phyloP scores from a whole-genome alignment of 345 rosid genomes.

The Linum tenue region DNA sequence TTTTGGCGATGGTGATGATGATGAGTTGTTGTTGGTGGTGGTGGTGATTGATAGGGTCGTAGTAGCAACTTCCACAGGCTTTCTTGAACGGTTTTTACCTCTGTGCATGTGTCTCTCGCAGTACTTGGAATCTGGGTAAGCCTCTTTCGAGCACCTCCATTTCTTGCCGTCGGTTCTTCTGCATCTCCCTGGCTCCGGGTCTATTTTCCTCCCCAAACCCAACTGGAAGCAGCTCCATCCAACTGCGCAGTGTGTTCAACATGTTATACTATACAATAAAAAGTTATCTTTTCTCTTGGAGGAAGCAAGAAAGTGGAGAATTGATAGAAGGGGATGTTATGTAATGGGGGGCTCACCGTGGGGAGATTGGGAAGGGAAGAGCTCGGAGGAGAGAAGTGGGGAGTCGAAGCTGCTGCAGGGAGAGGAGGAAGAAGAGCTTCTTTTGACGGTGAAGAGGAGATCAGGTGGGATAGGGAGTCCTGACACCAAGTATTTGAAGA shows the following conservation, averaged over 20 bases:
- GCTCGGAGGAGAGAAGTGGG: conserved; percentile 28
- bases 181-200: conserved; percentile 70
- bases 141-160: conserved; percentile 75
- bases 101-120: conserved; percentile 70
- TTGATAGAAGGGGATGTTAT: background rate
- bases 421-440: conserved; percentile 17
- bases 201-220: conserved; percentile 19
- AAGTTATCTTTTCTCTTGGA: background rate
- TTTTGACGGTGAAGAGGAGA: conserved; percentile 36
- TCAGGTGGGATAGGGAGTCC: conserved; percentile 74
- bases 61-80: conserved; percentile 64
- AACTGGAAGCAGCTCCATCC: conserved; percentile 9
- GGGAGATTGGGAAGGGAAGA: conserved; percentile 35
- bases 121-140: conserved; percentile 58
- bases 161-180: conserved; percentile 71
- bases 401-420: conserved; percentile 32
- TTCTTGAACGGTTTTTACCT: conserved; percentile 84
- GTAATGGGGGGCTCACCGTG: conserved; percentile 6
- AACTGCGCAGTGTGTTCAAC: background rate
- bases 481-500: conserved; percentile 77
- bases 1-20: conserved; percentile 10
- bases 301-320: background rate
- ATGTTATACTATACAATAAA: background rate
- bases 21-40: background rate
- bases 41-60: background rate